Evolutionary conservation across 2,329 filamentous ascomycete species (phyloP), one percentile per base, ranked within the genome.

Genomic region (Alternaria conjuncta): DNA sequence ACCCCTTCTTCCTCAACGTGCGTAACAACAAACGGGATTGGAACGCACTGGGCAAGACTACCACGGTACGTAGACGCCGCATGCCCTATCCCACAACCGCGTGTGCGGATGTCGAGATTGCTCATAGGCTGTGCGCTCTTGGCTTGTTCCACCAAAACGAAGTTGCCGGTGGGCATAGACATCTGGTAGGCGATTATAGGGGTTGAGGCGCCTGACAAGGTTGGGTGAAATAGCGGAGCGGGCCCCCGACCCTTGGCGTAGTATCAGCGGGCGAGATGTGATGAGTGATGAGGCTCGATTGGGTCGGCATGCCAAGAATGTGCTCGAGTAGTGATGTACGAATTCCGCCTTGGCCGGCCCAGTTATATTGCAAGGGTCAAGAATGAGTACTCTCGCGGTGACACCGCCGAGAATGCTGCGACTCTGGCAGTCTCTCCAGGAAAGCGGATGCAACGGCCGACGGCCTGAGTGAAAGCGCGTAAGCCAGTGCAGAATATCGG

Each of bases 291-390:
- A n/a, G 54, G 51, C 55, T 55, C 62, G 45, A 73, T 69, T 68
- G 66, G 69, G 64, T 59, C 69, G 64, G 70, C 64, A 62, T 50
- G 63, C 71, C 68, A 73, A 72, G 68, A 59, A 61, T 46, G 51
- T 30, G 66, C 57, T 50, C 26, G 60, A 41, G 57, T 36, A 55
- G 45, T 68, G 64, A 70, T 69, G 62, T 61, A 60, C 63, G 64
- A 63, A 66, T 70, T 68, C 70, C 70, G 70, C 67, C 70, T 72
- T 72, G 68, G 71, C 60, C 60, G 45, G 45, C 62, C 67, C 69
- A 68, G 70, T 68, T 65, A 65, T 64, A 57, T 61, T 59, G 65
- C 67, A 55, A 53, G 55, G 61, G 59, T 57, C 45, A 56, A 64
- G 62, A 61, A 71, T 71, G 68, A 56, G 62, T 60, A 64, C 55